phyloP scores from a whole-genome alignment of 1,284 basidiomycete species.

The Leccinum fuscescens region DNA sequence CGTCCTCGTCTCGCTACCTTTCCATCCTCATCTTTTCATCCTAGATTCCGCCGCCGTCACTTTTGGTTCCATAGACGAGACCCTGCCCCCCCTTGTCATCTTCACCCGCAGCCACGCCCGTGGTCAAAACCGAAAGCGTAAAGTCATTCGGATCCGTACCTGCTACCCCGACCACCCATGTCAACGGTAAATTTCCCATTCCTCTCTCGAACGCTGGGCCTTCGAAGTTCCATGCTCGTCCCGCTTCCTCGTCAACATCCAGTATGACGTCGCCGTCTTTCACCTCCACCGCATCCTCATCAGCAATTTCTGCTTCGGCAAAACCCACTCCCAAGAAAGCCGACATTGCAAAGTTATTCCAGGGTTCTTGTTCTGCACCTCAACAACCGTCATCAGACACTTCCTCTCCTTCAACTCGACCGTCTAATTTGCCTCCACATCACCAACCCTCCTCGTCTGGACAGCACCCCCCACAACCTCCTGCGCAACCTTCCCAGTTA shows the following conservation, averaged over 20 bases:
- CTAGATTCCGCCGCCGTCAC: too few relatives aligned
- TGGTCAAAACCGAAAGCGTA: conserved; percentile 68
- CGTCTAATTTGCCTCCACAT: conserved; percentile 47
- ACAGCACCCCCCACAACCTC: conserved; percentile 42
- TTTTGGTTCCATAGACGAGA: too few relatives aligned
- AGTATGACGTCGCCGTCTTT: too few relatives aligned
- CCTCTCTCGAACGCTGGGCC: too few relatives aligned
- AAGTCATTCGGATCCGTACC: conserved; percentile 77
- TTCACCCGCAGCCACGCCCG: conserved; percentile 55
- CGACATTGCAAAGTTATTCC: conserved; percentile 71
- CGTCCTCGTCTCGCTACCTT: too few relatives aligned
- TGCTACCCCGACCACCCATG: not conserved
- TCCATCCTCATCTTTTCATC: too few relatives aligned
- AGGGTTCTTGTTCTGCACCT: conserved; percentile 39
- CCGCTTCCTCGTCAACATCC: too few relatives aligned
- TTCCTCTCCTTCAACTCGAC: conserved; percentile 42
- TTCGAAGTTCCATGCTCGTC: too few relatives aligned
- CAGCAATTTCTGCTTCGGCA: conserved; percentile 32
- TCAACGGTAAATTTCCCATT: too few relatives aligned
- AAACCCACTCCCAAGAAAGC: conserved; percentile 43
- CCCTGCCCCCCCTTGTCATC: too few relatives aligned
- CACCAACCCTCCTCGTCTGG: conserved; percentile 32
- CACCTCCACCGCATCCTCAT: too few relatives aligned
- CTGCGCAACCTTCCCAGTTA: conserved; percentile 44
- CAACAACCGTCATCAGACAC: conserved; percentile 33